Evolutionary conservation across 495 filamentous ascomycete genomes (phyloP).

Genomic region (Aspergillus saccharolyticus): DNA sequence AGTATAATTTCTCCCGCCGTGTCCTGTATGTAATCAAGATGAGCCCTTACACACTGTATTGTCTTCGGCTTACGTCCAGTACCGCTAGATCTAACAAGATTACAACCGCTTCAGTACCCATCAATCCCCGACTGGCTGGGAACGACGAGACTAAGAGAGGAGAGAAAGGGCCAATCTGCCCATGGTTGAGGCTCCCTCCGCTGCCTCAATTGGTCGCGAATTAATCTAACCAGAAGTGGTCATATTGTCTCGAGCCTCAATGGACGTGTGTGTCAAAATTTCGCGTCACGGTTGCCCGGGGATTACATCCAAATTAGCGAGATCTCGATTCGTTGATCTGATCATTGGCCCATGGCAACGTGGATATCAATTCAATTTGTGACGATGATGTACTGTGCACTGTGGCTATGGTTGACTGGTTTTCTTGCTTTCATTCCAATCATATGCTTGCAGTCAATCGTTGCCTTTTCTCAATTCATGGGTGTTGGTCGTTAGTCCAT

Average conservation of each 20-base stretch:
- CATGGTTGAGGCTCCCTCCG: constrained; percentile 21
- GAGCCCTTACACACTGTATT: constrained; percentile 4
- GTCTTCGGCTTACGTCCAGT: constrained; percentile 1
- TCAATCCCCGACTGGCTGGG: neutral
- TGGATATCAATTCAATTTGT: constrained; percentile 5
- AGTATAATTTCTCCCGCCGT: neutral
- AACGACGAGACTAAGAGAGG: constrained; percentile 3
- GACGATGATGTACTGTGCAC: neutral
- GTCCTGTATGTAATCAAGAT: neutral
- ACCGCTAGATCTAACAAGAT: neutral
- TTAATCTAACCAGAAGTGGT: constrained; percentile 11
- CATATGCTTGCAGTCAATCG: neutral
- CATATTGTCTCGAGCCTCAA: constrained; percentile 13
- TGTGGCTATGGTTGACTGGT: too few species aligned
- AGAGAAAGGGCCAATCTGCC: constrained; percentile 8
- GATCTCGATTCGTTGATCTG: constrained; percentile 6
- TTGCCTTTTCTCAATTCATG: neutral
- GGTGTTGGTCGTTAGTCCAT: neutral
- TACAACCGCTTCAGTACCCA: constrained; percentile 1
- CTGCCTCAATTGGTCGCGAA: constrained; percentile 3
- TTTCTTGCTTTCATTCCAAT: too few species aligned
- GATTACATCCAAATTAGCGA: constrained; percentile 1
- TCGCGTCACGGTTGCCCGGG: constrained; percentile 8
- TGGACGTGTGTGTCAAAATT: constrained; percentile 7
- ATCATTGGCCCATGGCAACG: neutral